Conservation (phyloP, 345 rosid genomes). For the Gynandropsis gynandra region DNA sequence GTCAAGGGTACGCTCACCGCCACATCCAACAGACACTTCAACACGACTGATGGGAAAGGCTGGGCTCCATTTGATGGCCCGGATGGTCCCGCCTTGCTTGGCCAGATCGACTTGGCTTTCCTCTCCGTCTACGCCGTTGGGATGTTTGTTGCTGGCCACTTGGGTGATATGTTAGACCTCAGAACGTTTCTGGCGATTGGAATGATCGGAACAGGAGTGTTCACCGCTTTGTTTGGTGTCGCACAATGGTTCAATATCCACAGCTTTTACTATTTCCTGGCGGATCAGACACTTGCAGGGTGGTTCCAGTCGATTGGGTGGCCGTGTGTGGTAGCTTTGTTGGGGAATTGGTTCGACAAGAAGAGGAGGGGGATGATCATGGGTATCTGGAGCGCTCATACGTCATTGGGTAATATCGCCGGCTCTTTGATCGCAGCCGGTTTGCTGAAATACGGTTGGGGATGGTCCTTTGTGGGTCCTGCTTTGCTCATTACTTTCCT, state of each 20-base stretch:
- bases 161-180: conserved; percentile 83
- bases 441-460: conserved; percentile 84
- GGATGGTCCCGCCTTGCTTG: conserved; percentile 68
- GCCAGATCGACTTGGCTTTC: conserved; percentile 84
- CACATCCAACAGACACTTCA: conserved; percentile 34
- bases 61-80: conserved; percentile 83
- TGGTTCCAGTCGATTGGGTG: conserved; percentile 94
- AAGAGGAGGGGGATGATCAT: conserved; percentile 83
- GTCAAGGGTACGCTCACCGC: conserved; percentile 90
- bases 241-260: conserved; percentile 80
- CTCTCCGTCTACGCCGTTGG: conserved; percentile 72
- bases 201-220: conserved; percentile 83
- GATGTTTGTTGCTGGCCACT: conserved; percentile 83
- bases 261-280: conserved; percentile 58
- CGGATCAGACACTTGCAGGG: conserved; percentile 69
- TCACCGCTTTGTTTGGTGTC: conserved; percentile 71
- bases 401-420: conserved; percentile 78
- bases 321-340: conserved; percentile 97
- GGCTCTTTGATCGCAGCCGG: conserved; percentile 79
- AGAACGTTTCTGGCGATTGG: conserved; percentile 75
- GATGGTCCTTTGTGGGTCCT: conserved; percentile 90
- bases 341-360: conserved; percentile 93
- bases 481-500: conserved; percentile 52
- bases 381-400: conserved; percentile 99
- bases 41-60: conserved; percentile 27